Evolutionary conservation across 2,329 filamentous ascomycete genomes (phyloP).

Genomic region (Alternaria triticimaculans): DNA sequence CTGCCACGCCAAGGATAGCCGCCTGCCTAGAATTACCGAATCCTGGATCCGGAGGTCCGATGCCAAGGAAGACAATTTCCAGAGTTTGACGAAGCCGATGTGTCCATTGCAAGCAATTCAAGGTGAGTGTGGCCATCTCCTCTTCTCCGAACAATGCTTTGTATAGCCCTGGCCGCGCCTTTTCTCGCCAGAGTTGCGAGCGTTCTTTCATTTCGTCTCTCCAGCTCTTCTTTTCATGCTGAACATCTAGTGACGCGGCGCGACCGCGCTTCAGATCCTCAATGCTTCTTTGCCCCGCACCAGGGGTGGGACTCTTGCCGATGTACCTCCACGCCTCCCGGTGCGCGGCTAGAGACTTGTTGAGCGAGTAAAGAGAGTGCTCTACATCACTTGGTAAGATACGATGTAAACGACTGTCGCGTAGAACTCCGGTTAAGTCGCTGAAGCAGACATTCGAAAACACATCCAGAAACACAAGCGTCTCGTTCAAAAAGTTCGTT

Average conservation of each 20-base stretch:
- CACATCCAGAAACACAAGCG: slow-evolving; percentile 19
- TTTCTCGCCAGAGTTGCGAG: slow-evolving; percentile 18
- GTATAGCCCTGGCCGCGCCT: slow-evolving; percentile 6
- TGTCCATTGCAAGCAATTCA: slow-evolving; percentile 7
- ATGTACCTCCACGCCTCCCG: slow-evolving; percentile 20
- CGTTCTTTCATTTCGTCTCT: slow-evolving; percentile 18
- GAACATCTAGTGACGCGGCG: not conserved
- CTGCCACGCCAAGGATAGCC: slow-evolving; percentile 13
- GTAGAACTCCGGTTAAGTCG: slow-evolving; percentile 14
- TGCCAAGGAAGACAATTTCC: slow-evolving; percentile 15
- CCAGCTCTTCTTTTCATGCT: slow-evolving; percentile 10
- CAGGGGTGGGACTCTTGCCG: not conserved
- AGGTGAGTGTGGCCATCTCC: slow-evolving; percentile 12
- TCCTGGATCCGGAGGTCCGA: slow-evolving; percentile 13
- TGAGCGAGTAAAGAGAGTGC: slow-evolving; percentile 14
- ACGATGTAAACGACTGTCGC: slow-evolving; percentile 14
- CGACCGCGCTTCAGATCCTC: slow-evolving; percentile 4
- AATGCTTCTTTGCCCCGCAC: not conserved
- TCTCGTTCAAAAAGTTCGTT: slow-evolving; percentile 5
- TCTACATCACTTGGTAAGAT: slow-evolving; percentile 13
- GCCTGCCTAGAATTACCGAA: slow-evolving; percentile 12
- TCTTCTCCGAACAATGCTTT: slow-evolving; percentile 13
- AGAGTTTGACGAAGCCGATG: slow-evolving; percentile 18
- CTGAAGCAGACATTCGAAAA: slow-evolving; percentile 21
- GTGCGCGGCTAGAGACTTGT: slow-evolving; percentile 19